Conservation (phyloP, 257 asterid species). For the Gynochthodes officinalis region DNA sequence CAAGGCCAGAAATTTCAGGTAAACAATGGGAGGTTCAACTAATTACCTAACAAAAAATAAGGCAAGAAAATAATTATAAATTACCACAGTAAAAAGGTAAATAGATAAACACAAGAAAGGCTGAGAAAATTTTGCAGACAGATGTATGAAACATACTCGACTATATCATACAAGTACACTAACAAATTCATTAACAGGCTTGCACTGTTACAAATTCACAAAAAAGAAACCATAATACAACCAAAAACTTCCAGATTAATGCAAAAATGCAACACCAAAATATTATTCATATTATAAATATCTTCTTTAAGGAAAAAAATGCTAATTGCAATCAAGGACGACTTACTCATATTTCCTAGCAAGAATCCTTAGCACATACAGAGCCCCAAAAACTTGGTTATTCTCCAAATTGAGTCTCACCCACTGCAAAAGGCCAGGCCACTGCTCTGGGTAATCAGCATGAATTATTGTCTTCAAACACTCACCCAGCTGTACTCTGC, state of each 20-base stretch:
- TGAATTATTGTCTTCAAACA: constrained; percentile 83
- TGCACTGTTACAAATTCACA: not conserved
- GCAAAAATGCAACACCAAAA: not conserved
- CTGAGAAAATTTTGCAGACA: not conserved
- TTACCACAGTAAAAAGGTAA: not conserved
- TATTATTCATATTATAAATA: not conserved
- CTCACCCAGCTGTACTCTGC: constrained; percentile 91
- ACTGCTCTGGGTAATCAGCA: constrained; percentile 95
- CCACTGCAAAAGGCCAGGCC: constrained; percentile 93
- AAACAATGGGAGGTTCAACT: not conserved
- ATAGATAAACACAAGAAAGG: not conserved
- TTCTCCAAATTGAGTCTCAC: constrained; percentile 82
- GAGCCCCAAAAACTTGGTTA: constrained; percentile 88
- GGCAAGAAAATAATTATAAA: not conserved
- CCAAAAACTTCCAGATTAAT: not conserved
- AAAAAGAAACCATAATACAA: not conserved
- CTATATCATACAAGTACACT: not conserved
- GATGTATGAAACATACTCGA: not conserved
- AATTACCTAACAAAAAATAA: not conserved
- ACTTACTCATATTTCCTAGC: constrained; percentile 97
- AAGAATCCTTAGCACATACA: constrained; percentile 84
- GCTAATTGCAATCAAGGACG: constrained; percentile 23
- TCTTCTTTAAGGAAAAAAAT: no score
- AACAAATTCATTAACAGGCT: not conserved
- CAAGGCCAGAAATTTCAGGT: not conserved